These are phyloP conservation scores for Leccinum truebloodii DNA, from an alignment of 768 basidiomycete species.

Conservation along the genomic window DNA sequence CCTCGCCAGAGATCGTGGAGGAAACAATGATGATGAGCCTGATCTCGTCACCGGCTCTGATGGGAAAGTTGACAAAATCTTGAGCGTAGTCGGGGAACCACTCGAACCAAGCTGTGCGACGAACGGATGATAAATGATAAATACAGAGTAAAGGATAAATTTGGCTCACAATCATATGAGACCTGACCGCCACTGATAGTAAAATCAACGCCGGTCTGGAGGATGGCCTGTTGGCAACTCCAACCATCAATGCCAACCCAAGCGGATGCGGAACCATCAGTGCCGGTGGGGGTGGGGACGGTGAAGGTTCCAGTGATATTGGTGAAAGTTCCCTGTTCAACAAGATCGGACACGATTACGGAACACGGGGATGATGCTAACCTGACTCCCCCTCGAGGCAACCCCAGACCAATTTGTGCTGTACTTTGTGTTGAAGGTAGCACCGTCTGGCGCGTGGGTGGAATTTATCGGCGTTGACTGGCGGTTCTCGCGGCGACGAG, in stretches of 20 bases:
- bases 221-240: background rate
- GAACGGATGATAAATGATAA: no score
- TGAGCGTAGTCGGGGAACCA: background rate
- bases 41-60: background rate
- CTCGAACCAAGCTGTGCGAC: background rate
- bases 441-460: background rate
- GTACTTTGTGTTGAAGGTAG: conserved; percentile 13
- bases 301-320: background rate
- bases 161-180: background rate
- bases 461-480: conserved; percentile 13
- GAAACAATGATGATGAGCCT: background rate
- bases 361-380: background rate
- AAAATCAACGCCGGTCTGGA: background rate
- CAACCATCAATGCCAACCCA: background rate
- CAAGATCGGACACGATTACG: background rate
- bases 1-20: background rate
- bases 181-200: background rate
- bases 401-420: conserved; percentile 20
- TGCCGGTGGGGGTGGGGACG: background rate
- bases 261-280: background rate
- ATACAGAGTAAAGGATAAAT: no score
- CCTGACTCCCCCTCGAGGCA: background rate
- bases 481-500: conserved; percentile 16
- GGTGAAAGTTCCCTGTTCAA: background rate
- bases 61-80: background rate